Evolutionary conservation across 192 early-diverging fungal species (phyloP).

Genomic region (Entomortierella chlamydospora): DNA sequence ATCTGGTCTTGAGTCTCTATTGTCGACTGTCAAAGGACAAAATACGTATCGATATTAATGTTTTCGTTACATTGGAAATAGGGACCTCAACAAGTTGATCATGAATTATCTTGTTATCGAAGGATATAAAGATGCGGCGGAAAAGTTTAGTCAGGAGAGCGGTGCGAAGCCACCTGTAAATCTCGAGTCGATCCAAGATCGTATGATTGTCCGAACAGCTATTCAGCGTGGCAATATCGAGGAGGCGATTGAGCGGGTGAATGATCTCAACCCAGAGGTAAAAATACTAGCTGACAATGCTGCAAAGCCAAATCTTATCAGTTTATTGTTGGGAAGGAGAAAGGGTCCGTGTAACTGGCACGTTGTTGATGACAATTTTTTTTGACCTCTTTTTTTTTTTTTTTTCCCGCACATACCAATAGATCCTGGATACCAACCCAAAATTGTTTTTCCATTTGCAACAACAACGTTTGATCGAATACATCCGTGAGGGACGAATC

Average conservation of each 20-base stretch:
- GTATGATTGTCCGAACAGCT: conserved; percentile 94
- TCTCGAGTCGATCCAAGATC: conserved; percentile 90
- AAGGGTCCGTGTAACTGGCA: conserved; percentile 15
- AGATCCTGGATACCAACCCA: conserved; percentile 96
- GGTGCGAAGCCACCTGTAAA: conserved; percentile 85
- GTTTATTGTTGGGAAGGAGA: background rate
- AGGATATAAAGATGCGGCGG: conserved; percentile 98
- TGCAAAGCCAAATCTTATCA: too few species aligned
- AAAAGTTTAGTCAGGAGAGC: conserved; percentile 93
- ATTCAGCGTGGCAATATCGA: conserved; percentile 92
- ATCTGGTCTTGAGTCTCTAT: too few species aligned
- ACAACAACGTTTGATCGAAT: conserved; percentile 97
- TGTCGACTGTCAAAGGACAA: too few species aligned
- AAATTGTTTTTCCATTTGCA: conserved; percentile 95
- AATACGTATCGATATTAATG: too few species aligned
- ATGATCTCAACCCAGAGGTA: conserved; percentile 98
- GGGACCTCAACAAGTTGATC: conserved; percentile 96
- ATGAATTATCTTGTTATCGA: conserved; percentile 99
- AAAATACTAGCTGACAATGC: too few species aligned
- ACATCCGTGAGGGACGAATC: conserved; percentile 85
- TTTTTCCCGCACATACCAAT: background rate
- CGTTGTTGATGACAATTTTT: too few species aligned
- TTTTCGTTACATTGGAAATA: too few species aligned
- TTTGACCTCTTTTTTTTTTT: background rate
- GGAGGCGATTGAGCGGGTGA: conserved; percentile 95